A percentile compares a stretch with the other conserved stretches of the same genome.
Evolutionary conservation across 495 filamentous ascomycete genomes (phyloP).

Genomic region (Darksidea phi): DNA sequence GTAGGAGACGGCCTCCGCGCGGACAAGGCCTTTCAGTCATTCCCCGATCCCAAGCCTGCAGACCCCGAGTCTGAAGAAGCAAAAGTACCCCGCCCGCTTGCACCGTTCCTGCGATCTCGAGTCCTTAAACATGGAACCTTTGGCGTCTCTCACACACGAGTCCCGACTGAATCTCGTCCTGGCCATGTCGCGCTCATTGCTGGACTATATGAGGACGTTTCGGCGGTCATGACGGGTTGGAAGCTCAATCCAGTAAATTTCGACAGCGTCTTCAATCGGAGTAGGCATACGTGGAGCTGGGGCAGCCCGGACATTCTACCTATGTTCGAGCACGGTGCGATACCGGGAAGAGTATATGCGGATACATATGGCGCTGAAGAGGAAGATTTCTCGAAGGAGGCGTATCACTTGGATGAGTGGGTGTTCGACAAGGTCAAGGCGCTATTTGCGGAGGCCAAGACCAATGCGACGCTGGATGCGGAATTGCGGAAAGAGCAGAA

Average conservation of each 20-base stretch:
- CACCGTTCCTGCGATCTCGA: slow-evolving; percentile 90
- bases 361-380: slow-evolving; percentile 78
- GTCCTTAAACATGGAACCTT: slow-evolving; percentile 92
- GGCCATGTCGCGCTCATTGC: slow-evolving; percentile 98
- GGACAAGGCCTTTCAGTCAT: slow-evolving; percentile 95
- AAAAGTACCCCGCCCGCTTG: slow-evolving; percentile 66
- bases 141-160: slow-evolving; percentile 95
- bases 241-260: slow-evolving; percentile 98
- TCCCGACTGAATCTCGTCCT: slow-evolving; percentile 94
- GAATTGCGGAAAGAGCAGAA: slow-evolving; percentile 77
- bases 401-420: slow-evolving; percentile 80
- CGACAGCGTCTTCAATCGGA: slow-evolving; percentile 97
- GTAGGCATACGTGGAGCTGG: slow-evolving; percentile 98
- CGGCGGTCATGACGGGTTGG: slow-evolving; percentile 96
- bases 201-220: slow-evolving; percentile 97
- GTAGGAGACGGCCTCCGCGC: slow-evolving; percentile 88
- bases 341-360: slow-evolving; percentile 80
- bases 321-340: slow-evolving; percentile 95
- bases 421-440: slow-evolving; percentile 92
- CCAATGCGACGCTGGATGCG: slow-evolving; percentile 71
- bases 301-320: slow-evolving; percentile 95
- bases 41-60: slow-evolving; percentile 81
- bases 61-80: slow-evolving; percentile 51
- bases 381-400: slow-evolving; percentile 88
- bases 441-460: slow-evolving; percentile 75